Base-by-base conservation (phyloP, 768 basidiomycete species). In the Lyophyllum shimeji region DNA sequence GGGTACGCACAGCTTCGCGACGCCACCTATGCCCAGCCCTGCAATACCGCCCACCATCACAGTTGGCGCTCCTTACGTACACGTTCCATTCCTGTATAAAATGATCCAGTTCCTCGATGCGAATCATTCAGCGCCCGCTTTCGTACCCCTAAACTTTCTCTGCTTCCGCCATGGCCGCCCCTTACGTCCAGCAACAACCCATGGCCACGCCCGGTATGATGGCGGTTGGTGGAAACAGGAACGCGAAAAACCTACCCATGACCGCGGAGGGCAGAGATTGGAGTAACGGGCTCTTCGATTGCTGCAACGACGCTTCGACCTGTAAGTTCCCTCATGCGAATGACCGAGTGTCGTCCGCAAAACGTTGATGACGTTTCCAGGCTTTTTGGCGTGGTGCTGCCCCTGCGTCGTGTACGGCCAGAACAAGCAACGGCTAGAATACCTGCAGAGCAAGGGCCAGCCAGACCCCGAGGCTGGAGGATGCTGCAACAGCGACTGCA, bases 381-480 rank as follows among this genome's bases (percentile, higher is more conserved):
- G 60, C 55, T 55, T 63, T 25, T 50, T 65, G 33, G 61, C 76
- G 1, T 71, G 65, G 48, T 76, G 62, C 60, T 74, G 65, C 58
- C 75, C 78, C 11, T 78, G 76, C 58, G 61, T 75, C 24, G 62
- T 70, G 8, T 74, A 76, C 51, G 71, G 68, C 17, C 60, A 71
- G 57, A 73, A 73, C 63, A 74, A 67, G 46, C 61, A 68, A 43
- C 71, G 76, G 18, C 43, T 69, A 21, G 60, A 65, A 3, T 68
- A 76, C 50, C 71, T 77, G 39, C 43, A 68, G 13, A 46, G 53
- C 15, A 55, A 65, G 3, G 71, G 70, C 11, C 52, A 60, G 2
- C 69, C 74, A 9, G 71, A 76, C 56, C 76, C 77, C 15, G 65
- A 73, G 25, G 56, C 48, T n/a, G 76, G 74, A 12, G 66, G 67